Evolutionary conservation across 805 yeast genomes (phyloP).

Genomic region (Ogataea wickerhamii): DNA sequence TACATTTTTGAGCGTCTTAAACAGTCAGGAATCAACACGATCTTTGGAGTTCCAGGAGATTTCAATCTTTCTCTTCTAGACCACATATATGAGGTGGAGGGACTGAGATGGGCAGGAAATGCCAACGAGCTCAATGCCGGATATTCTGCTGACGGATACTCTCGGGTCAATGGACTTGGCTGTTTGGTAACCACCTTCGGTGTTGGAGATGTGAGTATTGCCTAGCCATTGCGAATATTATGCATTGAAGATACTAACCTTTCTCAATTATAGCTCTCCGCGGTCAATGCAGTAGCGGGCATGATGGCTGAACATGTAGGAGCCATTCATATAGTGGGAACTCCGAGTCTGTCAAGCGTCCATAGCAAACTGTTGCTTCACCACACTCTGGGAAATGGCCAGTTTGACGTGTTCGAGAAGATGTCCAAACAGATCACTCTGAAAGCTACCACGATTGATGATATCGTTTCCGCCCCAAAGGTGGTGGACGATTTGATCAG

Average conservation of each 20-base stretch:
- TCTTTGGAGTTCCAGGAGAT: constrained; percentile 82
- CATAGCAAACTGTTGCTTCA: constrained; percentile 70
- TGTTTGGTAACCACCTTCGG: constrained; percentile 83
- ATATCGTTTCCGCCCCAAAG: constrained; percentile 60
- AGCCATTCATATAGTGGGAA: constrained; percentile 79
- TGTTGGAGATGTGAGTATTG: constrained; percentile 91
- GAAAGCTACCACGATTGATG: constrained; percentile 62
- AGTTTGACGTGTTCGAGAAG: constrained; percentile 71
- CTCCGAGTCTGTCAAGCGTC: constrained; percentile 73
- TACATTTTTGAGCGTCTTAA: constrained; percentile 74
- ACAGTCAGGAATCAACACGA: constrained; percentile 66
- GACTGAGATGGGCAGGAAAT: constrained; percentile 85
- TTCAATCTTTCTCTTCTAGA: constrained; percentile 71
- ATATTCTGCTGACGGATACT: constrained; percentile 85
- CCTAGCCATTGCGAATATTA: too few relatives aligned
- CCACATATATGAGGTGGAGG: constrained; percentile 69
- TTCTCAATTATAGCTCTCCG: too few relatives aligned
- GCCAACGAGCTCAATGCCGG: constrained; percentile 89
- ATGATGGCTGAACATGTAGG: constrained; percentile 89
- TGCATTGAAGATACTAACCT: too few relatives aligned
- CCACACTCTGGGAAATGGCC: constrained; percentile 83
- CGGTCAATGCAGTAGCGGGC: constrained; percentile 84
- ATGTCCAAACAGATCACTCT: constrained; percentile 73
- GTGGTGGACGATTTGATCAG: constrained; percentile 72
- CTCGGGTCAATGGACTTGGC: constrained; percentile 73